These are phyloP conservation scores for Cyberlindnera sargentensis DNA, from an alignment of 805 yeast genomes.

Conservation along the genomic window DNA sequence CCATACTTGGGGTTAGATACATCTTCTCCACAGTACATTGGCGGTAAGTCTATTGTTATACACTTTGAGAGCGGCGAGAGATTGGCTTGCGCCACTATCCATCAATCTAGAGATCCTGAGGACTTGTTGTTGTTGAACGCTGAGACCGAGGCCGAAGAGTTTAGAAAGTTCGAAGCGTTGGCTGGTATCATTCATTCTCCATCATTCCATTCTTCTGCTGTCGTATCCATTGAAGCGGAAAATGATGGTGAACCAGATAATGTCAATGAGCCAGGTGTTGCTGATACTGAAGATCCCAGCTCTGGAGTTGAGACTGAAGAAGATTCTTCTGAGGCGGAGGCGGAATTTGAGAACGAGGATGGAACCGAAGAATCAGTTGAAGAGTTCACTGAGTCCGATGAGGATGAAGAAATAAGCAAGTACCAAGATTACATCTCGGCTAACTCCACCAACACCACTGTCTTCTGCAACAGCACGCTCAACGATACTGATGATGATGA, in stretches of 20 bases:
- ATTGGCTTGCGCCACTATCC: slow-evolving; percentile 58
- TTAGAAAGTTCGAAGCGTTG: slow-evolving; percentile 19
- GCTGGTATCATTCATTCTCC: slow-evolving; percentile 15
- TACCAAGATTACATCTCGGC: background rate
- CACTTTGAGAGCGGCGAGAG: slow-evolving; percentile 46
- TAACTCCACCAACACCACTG: background rate
- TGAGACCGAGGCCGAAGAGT: slow-evolving; percentile 22
- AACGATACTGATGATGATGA: slow-evolving; percentile 2
- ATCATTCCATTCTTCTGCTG: background rate
- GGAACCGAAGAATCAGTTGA: slow-evolving; percentile 3
- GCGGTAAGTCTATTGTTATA: slow-evolving; percentile 49
- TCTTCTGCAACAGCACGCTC: slow-evolving; percentile 1
- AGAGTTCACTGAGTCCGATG: slow-evolving; percentile 4
- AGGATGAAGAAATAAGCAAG: slow-evolving; percentile 7
- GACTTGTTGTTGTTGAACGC: slow-evolving; percentile 22
- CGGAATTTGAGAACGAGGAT: background rate
- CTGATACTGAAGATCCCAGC: background rate
- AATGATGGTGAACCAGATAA: background rate
- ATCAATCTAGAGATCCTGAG: slow-evolving; percentile 22
- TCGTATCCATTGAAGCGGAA: background rate
- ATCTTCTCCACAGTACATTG: slow-evolving; percentile 47
- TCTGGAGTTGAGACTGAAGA: background rate
- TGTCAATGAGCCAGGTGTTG: background rate
- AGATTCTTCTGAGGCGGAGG: background rate
- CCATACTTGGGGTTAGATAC: slow-evolving; percentile 59